Evolutionary conservation across 371 early-diverging fungal species (phyloP), one percentile per base, ranked within the genome.

Genomic region (Mortierella sp.): DNA sequence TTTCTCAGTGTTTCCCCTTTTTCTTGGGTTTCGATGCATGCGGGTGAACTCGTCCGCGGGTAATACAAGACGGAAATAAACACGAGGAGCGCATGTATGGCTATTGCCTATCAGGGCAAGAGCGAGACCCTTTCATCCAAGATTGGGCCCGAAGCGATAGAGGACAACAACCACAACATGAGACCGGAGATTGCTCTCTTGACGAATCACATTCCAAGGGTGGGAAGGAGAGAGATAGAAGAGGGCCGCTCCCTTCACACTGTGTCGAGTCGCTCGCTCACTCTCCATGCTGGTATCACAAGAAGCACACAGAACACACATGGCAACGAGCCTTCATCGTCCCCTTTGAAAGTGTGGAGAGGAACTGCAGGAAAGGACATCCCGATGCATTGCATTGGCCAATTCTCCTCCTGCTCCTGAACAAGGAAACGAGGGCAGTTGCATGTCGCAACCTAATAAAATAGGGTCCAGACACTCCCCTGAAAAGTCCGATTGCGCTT

Each of bases 61-160:
- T 64, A 2, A 59, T 3, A 59, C 59, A 31, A 2, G 67, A 16
- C 19, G 0, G 5, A 37, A 40, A 21, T 64, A 64, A 64, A 40
- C 67, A 64, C 67, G 67, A 64, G 67, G 67, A 0, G 67, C 40
- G 67, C 67, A 64, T 64, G 67, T 10, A 5, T 10, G 37, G 24
- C 67, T 64, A 24, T 64, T 64, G 67, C 67, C 67, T 64, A 64
- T 64, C 67, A 37, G 37, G 64, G 31, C 5, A 13, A 61, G 28
- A 16, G 16, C 14, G 6, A 9, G 28, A 26, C 34, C 37, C 64
- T 64, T 37, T 64, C 64, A 64, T 64, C 21, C 31, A 16, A 14
- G 13, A 46, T 50, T 14, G 14, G 16, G 11, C 13, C 50, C 50
- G 50, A 50, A 3, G 16, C 16, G 50, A 50, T 6, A 37, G 4